These are phyloP conservation scores for Musa troglodytarum DNA, from an alignment of 176 grass and related monocot genomes.

Conservation along the genomic window DNA sequence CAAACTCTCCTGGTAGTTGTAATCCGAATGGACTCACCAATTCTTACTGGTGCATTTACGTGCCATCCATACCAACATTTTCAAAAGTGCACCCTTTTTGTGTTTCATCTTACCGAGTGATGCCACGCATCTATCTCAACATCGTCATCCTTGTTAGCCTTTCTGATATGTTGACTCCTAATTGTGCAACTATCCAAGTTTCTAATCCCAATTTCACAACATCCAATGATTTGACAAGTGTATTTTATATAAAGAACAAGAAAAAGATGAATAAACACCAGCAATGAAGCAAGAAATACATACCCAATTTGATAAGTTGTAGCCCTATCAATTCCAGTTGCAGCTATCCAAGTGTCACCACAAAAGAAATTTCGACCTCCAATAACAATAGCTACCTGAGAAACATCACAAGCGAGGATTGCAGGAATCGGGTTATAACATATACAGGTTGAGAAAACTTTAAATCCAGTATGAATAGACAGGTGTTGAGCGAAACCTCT, in stretches of 20 bases:
- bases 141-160: too few species aligned
- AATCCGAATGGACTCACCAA: too few species aligned
- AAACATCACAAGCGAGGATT: neutral
- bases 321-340: slow-evolving; percentile 75
- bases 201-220: too few species aligned
- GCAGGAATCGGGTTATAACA: neutral
- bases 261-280: neutral
- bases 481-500: slow-evolving; percentile 32
- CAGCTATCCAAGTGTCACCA: slow-evolving; percentile 56
- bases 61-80: too few species aligned
- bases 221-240: too few species aligned
- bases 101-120: too few species aligned
- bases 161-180: too few species aligned
- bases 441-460: slow-evolving; percentile 11
- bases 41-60: too few species aligned
- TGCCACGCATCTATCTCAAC: too few species aligned
- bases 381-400: slow-evolving; percentile 69
- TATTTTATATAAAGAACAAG: neutral
- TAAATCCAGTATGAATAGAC: neutral
- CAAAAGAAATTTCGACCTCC: slow-evolving; percentile 88
- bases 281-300: neutral
- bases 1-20: too few species aligned
- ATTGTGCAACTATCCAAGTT: too few species aligned
- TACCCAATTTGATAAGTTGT: slow-evolving; percentile 76
- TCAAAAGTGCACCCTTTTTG: too few species aligned